Evolutionary conservation across 306 rosid species (phyloP), one percentile per base, ranked within the genome.

Genomic region (Trifolium dubium): DNA sequence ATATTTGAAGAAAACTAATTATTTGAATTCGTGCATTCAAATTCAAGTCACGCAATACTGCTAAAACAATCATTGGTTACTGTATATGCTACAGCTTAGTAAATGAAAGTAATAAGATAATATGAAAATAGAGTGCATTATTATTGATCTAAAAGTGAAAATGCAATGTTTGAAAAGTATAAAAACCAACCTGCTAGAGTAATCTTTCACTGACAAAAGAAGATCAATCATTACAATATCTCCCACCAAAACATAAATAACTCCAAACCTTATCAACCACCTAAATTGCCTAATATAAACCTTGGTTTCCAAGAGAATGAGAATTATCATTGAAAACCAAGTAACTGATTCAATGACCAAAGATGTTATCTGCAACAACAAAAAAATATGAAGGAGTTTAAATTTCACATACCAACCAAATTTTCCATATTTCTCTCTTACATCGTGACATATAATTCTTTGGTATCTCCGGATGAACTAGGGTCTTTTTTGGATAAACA

Each of bases 201-300:
- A 82, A 72, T 86, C 87, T 75, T 79, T 75, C 63, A 83, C 84
- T 47, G 92, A 87, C 54, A 89, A 77, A 68, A 89, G 75, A 69
- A 90, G 90, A 73, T 82, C 85, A 69, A 90, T 83, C 84, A 86
- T 74, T 71, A 93, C 96, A 55, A 80, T 85, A 83, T 90, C 88
- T 56, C 85, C 97, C 68, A 89, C 90, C 83, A 89, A 75, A 59
- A 89, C 88, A 85, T 93, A 90, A 54, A 89, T 69, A 78, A 90
- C 88, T 80, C 96, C 98, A 63, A 85, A 89, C 64, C 97, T 87
- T 65, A 86, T 86, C 44, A 77, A 79, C 97, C 98, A 93, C 81
- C 96, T 86, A 80, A 89, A 89, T 79, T 89, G 86, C 71, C 79
- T 61, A 44, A 93, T 78, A 80, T 93, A 93, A 46, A 78, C 65